phyloP scores from a whole-genome alignment of 257 asterid genomes.

The Scutellaria minor region DNA sequence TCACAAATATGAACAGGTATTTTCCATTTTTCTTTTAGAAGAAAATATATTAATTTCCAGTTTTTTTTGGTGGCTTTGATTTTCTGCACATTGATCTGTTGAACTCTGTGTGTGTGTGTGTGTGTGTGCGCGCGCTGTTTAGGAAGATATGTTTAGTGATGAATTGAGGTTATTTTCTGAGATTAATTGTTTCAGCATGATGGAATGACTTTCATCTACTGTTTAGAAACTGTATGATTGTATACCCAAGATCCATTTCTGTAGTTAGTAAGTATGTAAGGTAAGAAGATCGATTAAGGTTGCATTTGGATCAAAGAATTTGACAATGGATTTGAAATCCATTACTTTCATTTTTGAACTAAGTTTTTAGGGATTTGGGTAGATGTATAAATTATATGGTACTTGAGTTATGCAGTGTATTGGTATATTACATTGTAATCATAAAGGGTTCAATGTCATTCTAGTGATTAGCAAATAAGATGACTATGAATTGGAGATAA shows the following conservation, averaged over 20 bases:
- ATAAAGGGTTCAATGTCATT: not conserved
- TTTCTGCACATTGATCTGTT: not conserved
- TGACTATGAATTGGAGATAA: not conserved
- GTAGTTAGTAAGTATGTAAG: too few species aligned
- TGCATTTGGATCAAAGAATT: too few species aligned
- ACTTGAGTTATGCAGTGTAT: not conserved
- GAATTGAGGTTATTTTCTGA: constrained; percentile 5
- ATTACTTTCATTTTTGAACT: too few species aligned
- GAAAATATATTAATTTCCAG: not conserved
- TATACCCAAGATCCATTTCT: not conserved
- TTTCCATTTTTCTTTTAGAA: not conserved
- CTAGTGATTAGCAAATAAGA: not conserved
- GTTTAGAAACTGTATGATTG: not conserved
- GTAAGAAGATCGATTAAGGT: too few species aligned
- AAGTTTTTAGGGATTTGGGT: too few species aligned
- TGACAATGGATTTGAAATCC: too few species aligned
- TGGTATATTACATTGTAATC: not conserved
- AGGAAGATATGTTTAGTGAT: not conserved
- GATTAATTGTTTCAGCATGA: not conserved
- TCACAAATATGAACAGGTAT: constrained; percentile 32
- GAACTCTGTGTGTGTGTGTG: not conserved
- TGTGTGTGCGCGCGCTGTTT: too few species aligned
- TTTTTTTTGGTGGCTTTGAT: not conserved
- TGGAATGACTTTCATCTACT: not conserved
- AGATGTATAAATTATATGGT: not conserved